These are phyloP conservation scores for Dictyostelium intermedium DNA, from an alignment of 78 protist genomes.

Conservation along the genomic window DNA sequence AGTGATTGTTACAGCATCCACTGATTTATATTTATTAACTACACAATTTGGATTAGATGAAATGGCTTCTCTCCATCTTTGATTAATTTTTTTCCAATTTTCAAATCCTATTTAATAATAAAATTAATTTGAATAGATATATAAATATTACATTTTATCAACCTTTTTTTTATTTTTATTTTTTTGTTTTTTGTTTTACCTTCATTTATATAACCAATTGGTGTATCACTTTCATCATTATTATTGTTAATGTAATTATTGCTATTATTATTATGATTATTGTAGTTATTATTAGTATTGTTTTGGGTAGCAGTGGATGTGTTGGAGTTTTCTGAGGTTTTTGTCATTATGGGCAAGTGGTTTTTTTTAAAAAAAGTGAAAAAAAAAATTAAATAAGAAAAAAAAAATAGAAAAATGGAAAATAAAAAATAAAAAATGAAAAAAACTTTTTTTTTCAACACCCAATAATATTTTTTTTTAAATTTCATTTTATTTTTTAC, in stretches of 20 bases:
- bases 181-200: background rate
- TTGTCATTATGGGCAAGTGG: background rate
- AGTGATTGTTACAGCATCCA: constrained; percentile 42
- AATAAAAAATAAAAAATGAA: background rate
- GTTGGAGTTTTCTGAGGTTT: background rate
- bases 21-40: constrained; percentile 11
- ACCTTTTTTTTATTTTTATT: no score
- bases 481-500: no score
- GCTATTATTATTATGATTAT: background rate
- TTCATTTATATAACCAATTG: background rate
- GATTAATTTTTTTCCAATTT: constrained; percentile 47
- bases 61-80: constrained; percentile 19
- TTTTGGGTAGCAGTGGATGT: background rate
- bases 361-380: background rate
- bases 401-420: background rate
- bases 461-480: no score
- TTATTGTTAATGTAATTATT: background rate
- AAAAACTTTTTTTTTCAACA: no score
- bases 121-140: no score
- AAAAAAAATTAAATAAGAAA: background rate
- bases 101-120: background rate
- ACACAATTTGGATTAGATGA: background rate
- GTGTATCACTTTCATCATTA: background rate
- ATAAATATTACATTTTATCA: no score
- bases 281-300: background rate